Evolutionary conservation across 2,329 filamentous ascomycete genomes (phyloP).

Genomic region (Fusarium floridanum): DNA sequence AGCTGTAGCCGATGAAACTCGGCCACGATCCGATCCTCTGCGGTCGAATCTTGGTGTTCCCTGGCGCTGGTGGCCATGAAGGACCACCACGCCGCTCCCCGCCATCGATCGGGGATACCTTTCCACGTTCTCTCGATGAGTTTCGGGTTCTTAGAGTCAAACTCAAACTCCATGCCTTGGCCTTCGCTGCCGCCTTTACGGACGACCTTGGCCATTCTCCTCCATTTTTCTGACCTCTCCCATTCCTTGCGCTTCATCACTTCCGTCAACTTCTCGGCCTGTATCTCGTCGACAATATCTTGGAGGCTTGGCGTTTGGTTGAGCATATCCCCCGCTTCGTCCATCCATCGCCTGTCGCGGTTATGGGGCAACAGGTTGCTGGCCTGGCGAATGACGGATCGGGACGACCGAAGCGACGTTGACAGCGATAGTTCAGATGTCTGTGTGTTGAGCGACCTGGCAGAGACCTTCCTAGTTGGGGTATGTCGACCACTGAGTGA

Average conservation of each 20-base stretch:
- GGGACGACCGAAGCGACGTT: slow-evolving; percentile 65
- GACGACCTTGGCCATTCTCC: slow-evolving; percentile 72
- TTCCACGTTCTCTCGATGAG: slow-evolving; percentile 96
- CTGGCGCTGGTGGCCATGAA: slow-evolving; percentile 86
- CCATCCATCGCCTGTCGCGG: slow-evolving; percentile 70
- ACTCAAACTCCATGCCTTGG: slow-evolving; percentile 74
- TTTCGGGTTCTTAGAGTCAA: slow-evolving; percentile 86
- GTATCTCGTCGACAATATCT: slow-evolving; percentile 68
- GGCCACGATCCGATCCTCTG: slow-evolving; percentile 78
- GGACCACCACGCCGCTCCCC: slow-evolving; percentile 92
- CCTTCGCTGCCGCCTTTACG: slow-evolving; percentile 64
- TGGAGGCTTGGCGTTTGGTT: slow-evolving; percentile 69
- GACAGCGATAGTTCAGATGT: slow-evolving; percentile 63
- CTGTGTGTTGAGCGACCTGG: slow-evolving; percentile 70
- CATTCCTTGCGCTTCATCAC: slow-evolving; percentile 73
- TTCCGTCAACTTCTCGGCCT: slow-evolving; percentile 65
- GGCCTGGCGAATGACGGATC: slow-evolving; percentile 68
- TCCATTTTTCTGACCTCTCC: slow-evolving; percentile 75
- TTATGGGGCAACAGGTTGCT: slow-evolving; percentile 72
- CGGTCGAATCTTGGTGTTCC: slow-evolving; percentile 68
- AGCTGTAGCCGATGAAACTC: slow-evolving; percentile 80
- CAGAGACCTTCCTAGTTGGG: slow-evolving; percentile 68
- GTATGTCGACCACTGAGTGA: slow-evolving; percentile 54
- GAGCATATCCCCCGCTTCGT: slow-evolving; percentile 77
- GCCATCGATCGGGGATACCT: slow-evolving; percentile 96